Evolutionary conservation across 108 stramenopile genomes (phyloP).

Genomic region (Cyclotella kingstonii): DNA sequence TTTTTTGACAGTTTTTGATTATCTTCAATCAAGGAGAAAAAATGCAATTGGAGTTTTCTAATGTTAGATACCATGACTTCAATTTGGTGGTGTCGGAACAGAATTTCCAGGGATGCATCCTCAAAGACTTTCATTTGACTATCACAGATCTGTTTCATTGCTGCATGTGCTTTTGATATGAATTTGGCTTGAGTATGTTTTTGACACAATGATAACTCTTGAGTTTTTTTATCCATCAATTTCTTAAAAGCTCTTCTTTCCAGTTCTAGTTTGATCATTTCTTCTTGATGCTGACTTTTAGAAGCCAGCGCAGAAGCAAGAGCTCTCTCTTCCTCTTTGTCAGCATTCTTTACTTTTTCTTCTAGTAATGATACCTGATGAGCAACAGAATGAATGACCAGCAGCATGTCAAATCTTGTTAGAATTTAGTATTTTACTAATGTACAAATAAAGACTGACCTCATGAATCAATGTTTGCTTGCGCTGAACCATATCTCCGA

Average conservation of each 20-base stretch:
- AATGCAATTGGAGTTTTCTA: slow-evolving; percentile 25
- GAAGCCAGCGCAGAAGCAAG: background rate
- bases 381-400: background rate
- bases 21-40: slow-evolving; percentile 32
- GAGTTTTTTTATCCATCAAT: slow-evolving; percentile 1
- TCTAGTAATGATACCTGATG: slow-evolving; percentile 29
- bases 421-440: background rate
- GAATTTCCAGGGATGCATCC: slow-evolving; percentile 19
- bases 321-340: slow-evolving; percentile 1
- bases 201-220: slow-evolving; percentile 17
- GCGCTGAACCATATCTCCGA: slow-evolving; percentile 29
- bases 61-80: slow-evolving; percentile 27
- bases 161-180: slow-evolving; percentile 6
- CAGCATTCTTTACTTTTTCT: slow-evolving; percentile 18
- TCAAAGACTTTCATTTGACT: slow-evolving; percentile 26
- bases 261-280: slow-evolving; percentile 1
- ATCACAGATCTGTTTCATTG: slow-evolving; percentile 30
- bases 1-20: slow-evolving; percentile 18
- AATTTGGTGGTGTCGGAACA: slow-evolving; percentile 32
- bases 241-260: slow-evolving; percentile 9
- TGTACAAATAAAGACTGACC: slow-evolving; percentile 7
- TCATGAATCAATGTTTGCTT: slow-evolving; percentile 18
- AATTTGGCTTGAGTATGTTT: slow-evolving; percentile 3
- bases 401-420: background rate
- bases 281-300: slow-evolving; percentile 7